These are phyloP conservation scores for Naganishia friedmannii DNA, from an alignment of 768 basidiomycete genomes.

Conservation along the genomic window DNA sequence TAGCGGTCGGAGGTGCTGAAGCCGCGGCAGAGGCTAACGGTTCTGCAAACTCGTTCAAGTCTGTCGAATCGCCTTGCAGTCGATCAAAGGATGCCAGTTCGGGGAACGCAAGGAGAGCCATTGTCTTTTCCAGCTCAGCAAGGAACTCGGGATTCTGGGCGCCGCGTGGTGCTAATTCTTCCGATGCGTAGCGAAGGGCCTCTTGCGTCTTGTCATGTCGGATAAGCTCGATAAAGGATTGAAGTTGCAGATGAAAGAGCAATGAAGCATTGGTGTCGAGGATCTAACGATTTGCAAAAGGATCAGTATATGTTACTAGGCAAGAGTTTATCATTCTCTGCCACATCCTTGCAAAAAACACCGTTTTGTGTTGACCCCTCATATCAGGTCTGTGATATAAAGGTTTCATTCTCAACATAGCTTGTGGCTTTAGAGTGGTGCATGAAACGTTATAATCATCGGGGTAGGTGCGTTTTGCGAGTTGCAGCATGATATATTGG, in stretches of 20 bases:
- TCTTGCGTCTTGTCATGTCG: slow-evolving; percentile 73
- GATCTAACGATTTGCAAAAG: slow-evolving; percentile 61
- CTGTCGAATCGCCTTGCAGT: slow-evolving; percentile 31
- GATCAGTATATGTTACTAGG: background rate
- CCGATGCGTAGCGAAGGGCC: slow-evolving; percentile 86
- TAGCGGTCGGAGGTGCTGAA: slow-evolving; percentile 16
- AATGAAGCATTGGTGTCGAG: slow-evolving; percentile 89
- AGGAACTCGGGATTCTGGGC: slow-evolving; percentile 93
- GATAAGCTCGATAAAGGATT: slow-evolving; percentile 91
- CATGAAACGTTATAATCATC: slow-evolving; percentile 93
- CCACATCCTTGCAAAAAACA: slow-evolving; percentile 19
- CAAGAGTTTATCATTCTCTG: background rate
- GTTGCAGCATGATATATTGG: slow-evolving; percentile 3
- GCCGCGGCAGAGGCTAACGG: slow-evolving; percentile 23
- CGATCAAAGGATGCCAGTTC: slow-evolving; percentile 46
- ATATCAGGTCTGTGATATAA: slow-evolving; percentile 56
- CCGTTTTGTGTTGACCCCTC: slow-evolving; percentile 38
- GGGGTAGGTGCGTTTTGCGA: slow-evolving; percentile 32
- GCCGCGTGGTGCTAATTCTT: slow-evolving; percentile 88
- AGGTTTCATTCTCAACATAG: slow-evolving; percentile 88
- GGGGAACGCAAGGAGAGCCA: slow-evolving; percentile 71
- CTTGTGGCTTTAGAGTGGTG: slow-evolving; percentile 84
- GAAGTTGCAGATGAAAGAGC: slow-evolving; percentile 93
- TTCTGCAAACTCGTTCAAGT: slow-evolving; percentile 30
- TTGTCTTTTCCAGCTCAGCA: slow-evolving; percentile 84